These are phyloP conservation scores for Ophiosphaerella herpotricha DNA, from an alignment of 2,329 filamentous ascomycete species.

Conservation along the genomic window DNA sequence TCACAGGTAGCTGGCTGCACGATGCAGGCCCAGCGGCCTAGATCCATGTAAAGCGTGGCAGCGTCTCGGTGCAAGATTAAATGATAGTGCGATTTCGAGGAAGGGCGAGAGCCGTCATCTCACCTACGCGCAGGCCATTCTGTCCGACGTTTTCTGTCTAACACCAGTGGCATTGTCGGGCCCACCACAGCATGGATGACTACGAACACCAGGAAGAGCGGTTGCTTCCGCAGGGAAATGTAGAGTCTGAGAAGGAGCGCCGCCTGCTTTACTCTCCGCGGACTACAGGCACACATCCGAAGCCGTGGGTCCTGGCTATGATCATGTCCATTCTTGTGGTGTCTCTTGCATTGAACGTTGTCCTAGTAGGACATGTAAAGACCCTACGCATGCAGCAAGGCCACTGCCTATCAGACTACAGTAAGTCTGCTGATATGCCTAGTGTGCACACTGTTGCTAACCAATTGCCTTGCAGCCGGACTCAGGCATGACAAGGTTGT, in stretches of 20 bases:
- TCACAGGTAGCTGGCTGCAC: background rate
- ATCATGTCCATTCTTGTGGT: background rate
- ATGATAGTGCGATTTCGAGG: background rate
- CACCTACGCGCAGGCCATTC: background rate
- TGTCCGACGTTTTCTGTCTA: background rate
- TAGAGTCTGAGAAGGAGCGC: background rate
- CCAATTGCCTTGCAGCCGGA: background rate
- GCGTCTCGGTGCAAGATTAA: background rate
- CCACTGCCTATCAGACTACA: background rate
- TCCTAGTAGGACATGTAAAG: background rate
- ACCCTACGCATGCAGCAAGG: conserved; percentile 1
- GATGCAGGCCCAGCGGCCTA: background rate
- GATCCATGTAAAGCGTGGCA: too few species aligned
- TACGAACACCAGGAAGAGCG: conserved; percentile 1
- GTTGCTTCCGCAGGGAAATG: background rate
- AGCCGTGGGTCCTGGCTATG: background rate
- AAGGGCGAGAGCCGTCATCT: background rate
- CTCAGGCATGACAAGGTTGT: background rate
- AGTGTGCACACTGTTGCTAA: background rate
- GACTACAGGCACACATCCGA: background rate
- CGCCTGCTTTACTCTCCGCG: background rate
- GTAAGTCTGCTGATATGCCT: background rate
- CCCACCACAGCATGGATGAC: background rate
- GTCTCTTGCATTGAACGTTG: background rate
- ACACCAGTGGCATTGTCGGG: too few species aligned